Conservation (phyloP, 2,329 filamentous ascomycete genomes). For the Tolypocladium paradoxum region DNA sequence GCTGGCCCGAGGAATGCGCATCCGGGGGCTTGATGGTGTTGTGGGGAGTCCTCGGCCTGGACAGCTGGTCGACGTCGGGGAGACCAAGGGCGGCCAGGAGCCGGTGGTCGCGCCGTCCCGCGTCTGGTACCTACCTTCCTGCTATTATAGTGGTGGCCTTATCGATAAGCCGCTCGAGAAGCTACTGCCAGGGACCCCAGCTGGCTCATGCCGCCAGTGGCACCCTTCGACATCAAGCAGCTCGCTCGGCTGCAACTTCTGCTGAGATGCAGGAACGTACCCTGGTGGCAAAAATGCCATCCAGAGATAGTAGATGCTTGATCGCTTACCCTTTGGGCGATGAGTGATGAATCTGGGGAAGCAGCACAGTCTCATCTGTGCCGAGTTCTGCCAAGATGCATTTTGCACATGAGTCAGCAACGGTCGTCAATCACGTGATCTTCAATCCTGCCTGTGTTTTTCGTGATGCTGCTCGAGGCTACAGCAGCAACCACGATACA, state of each 20-base stretch:
- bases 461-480: not conserved
- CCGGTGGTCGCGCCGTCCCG: not conserved
- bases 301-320: too few relatives aligned
- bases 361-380: not conserved
- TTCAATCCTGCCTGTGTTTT: not conserved
- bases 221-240: not conserved
- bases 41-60: not conserved
- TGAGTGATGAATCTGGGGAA: not conserved
- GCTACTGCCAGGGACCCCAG: not conserved
- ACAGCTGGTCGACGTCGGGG: not conserved
- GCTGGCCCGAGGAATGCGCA: not conserved
- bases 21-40: not conserved
- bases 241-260: not conserved
- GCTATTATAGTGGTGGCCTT: not conserved
- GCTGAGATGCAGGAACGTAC: accelerated
- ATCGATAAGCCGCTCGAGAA: not conserved
- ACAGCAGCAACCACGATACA: not conserved
- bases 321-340: not conserved
- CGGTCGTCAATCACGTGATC: not conserved
- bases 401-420: not conserved
- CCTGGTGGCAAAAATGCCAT: too few relatives aligned
- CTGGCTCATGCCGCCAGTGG: constrained; percentile 10
- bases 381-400: too few relatives aligned
- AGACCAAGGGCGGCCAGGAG: not conserved
- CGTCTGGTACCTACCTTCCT: too few relatives aligned